Base-by-base conservation (phyloP, 164 flowering plant species). In the Magnolia officinalis region DNA sequence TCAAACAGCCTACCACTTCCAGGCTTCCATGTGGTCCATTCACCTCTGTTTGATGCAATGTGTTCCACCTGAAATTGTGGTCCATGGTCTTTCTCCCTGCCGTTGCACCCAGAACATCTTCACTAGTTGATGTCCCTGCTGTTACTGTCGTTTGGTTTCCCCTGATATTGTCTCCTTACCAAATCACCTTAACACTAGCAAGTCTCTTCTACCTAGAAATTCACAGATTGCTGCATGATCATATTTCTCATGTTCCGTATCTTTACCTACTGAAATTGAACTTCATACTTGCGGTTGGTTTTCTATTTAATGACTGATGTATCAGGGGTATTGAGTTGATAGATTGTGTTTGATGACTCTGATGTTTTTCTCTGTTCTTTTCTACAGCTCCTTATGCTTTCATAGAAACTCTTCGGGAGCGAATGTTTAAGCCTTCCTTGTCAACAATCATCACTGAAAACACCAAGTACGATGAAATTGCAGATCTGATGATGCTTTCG, bases 361-460 rank as follows among this genome's bases (percentile, higher is more conserved):
- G 24, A 23, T 50, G 24, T 69, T 16, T 8, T 50, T 13, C 24
- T 20, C 45, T 18, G 4, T n/a, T 20, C 71, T 77, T 59, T 11
- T 8, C 67, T 75, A 75, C 94, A 96, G 99, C 91, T 80, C 96
- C 98, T 72, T 84, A 87, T 82, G 96, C 97, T 74, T 92, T 96
- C 79, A 88, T 94, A 45, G 99, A 94, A 82, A 90, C 93, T 11
- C 87, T 94, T 70, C 87, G 97, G 78, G 98, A 96, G 77, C 85
- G 93, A 76, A 94, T 96, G 98, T 96, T 96, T 84, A 96, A 96
- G 87, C 99, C 99, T 64, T 74, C 99, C 50, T 86, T 96, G 82
- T 90, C 98, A 79, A 90, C 92, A 68, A 91, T 96, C 72, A 85
- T 96, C 55, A 74, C 86, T 75, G 98, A 94, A 76, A 90, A 83